A percentile compares a stretch with the other conserved stretches of the same genome.
Conservation (phyloP, 371 early-diverging fungal species). For the Mucor lusitanicus region DNA sequence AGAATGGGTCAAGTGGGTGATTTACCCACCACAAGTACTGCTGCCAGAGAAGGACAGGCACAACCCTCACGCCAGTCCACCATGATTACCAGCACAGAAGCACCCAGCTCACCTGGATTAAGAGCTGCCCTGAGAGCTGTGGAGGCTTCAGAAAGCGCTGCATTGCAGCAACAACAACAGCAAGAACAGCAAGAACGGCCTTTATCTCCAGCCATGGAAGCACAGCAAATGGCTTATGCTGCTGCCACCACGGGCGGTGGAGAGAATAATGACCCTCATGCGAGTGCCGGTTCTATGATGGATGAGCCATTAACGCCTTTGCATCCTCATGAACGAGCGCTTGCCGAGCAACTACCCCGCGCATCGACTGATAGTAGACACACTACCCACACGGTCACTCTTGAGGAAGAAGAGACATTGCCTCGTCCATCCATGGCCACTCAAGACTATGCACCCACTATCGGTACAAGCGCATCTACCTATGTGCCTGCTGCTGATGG, state of each 20-base stretch:
- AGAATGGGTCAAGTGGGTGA: not conserved
- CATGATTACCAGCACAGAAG: not conserved
- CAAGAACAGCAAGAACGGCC: not conserved
- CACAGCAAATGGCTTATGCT: not conserved
- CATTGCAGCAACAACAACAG: not conserved
- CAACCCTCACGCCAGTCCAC: not conserved
- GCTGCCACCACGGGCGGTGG: not conserved
- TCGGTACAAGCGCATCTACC: not conserved
- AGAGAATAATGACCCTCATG: not conserved
- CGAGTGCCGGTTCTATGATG: not conserved
- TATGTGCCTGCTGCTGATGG: not conserved
- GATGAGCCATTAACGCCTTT: not conserved
- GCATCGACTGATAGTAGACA: not conserved
- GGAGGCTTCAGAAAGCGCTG: not conserved
- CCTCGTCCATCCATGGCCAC: conserved; percentile 1
- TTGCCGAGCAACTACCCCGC: not conserved
- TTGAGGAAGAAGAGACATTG: not conserved
- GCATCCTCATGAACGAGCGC: not conserved
- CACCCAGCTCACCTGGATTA: not conserved
- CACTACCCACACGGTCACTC: not conserved
- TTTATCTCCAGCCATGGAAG: not conserved
- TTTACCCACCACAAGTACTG: not conserved
- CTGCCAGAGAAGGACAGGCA: not conserved
- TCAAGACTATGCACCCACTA: not conserved
- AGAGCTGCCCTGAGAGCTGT: not conserved